phyloP scores from a whole-genome alignment of 208 protist species.

The Leishmania aethiopica region DNA sequence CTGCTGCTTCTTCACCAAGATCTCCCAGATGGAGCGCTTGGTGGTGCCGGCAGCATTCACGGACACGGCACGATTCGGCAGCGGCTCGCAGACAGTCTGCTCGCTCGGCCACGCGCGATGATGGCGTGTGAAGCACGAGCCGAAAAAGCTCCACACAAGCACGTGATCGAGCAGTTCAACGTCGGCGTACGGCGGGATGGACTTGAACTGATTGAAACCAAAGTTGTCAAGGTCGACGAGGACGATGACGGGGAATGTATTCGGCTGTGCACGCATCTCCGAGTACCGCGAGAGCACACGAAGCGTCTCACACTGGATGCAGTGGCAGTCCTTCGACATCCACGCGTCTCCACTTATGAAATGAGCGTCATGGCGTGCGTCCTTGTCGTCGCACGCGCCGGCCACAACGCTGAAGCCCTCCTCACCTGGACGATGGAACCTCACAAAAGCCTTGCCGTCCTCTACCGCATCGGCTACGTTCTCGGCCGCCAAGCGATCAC shows the following conservation, averaged over 20 bases:
- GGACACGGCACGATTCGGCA: conserved; percentile 6
- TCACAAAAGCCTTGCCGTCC: conserved; percentile 12
- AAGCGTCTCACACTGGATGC: conserved; percentile 73
- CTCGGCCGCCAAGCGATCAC: no score
- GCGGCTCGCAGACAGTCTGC: conserved; percentile 50
- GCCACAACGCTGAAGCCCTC: conserved; percentile 66
- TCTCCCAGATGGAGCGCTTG: conserved; percentile 29
- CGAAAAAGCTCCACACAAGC: conserved; percentile 87
- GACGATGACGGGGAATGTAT: conserved; percentile 46
- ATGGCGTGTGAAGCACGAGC: conserved; percentile 87
- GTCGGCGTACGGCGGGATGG: conserved; percentile 32
- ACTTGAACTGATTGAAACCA: conserved; percentile 90
- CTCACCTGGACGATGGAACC: conserved; percentile 71
- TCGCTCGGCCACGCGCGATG: conserved; percentile 59
- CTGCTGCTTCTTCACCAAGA: conserved; percentile 9
- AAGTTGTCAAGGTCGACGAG: conserved; percentile 91
- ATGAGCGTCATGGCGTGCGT: conserved; percentile 40
- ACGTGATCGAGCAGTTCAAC: conserved; percentile 51
- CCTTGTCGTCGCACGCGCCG: conserved; percentile 47
- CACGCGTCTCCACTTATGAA: conserved; percentile 83
- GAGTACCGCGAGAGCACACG: conserved; percentile 43
- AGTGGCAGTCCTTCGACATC: conserved; percentile 71
- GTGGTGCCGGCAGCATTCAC: background rate
- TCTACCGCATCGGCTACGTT: background rate
- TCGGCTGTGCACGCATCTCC: conserved; percentile 3